These are phyloP conservation scores for Scleroderma bovista DNA, from an alignment of 768 basidiomycete genomes.

Conservation along the genomic window DNA sequence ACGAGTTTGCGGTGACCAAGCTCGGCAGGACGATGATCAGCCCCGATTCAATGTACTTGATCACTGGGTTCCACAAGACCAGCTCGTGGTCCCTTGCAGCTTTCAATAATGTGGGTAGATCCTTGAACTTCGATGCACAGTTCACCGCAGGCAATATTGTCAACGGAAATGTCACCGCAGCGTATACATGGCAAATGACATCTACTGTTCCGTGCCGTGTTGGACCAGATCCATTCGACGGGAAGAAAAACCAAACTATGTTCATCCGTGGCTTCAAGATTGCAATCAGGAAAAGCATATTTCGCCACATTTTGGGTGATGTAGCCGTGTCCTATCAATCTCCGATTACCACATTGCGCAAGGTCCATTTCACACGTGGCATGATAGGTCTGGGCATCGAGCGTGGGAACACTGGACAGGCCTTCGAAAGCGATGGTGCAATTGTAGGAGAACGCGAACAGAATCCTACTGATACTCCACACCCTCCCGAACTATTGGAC, in stretches of 20 bases:
- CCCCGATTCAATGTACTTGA: conserved; percentile 16
- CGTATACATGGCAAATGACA: not conserved
- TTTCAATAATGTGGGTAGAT: conserved; percentile 1
- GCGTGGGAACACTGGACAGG: not conserved
- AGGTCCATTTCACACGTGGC: not conserved
- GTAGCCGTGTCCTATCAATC: not conserved
- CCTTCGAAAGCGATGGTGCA: not conserved
- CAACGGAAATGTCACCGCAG: not conserved
- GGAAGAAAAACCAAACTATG: conserved; percentile 11
- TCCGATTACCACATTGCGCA: not conserved
- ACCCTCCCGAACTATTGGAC: not conserved
- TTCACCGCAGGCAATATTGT: not conserved
- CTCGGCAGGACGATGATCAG: not conserved
- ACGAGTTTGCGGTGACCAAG: conserved; percentile 10
- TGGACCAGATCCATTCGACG: not conserved
- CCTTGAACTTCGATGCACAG: not conserved
- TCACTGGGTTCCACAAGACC: conserved; percentile 24
- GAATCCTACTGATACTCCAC: not conserved
- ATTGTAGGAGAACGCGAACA: not conserved
- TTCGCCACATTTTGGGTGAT: not conserved
- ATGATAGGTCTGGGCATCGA: not conserved
- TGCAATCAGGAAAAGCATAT: not conserved
- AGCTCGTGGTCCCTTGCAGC: conserved; percentile 20
- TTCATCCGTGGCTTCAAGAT: conserved; percentile 16
- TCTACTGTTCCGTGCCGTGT: not conserved